Evolutionary conservation across 106 monocot species (phyloP), one percentile per base, ranked within the genome.

Genomic region (Dendrobium huoshanense): DNA sequence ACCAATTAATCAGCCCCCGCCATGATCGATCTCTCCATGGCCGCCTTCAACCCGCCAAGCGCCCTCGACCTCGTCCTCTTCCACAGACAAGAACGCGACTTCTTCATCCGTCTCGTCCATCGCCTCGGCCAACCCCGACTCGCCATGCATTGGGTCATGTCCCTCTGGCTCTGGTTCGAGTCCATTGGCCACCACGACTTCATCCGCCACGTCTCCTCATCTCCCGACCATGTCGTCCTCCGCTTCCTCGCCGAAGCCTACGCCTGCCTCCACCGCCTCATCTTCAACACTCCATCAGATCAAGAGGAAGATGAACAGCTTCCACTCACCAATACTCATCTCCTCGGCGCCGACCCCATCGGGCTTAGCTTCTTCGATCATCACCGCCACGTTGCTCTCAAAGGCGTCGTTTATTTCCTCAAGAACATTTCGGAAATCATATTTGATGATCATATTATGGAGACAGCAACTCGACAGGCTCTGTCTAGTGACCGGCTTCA

Each of bases 101-200:
- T 92, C 55, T 90, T 70, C 86, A 1, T 2, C 41, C 80, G 82
- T 9, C 79, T 90, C 17, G 75, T 84, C 42, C 16, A 16, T n/a
- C 54, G 64, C 9, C 45, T 88, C 5, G 54, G 58, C 20, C 83
- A 70, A 8, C 59, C 82, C 68, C 73, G 49, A 0, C 80, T 82
- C 0, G 17, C 44, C 6, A 81, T 61, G 37, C 79, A 80, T 20
- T 79, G 77, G 82, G 89, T 89, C 2, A 77, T 94, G 67, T 83
- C 87, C 0, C 89, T 94, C 3, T 93, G 90, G 93, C 80, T 93
- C 15, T 94, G 89, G 93, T 68, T 94, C 59, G 93, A 94, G 77
- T 87, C 91, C 77, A 86, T 89, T 56, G 91, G 89, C 77, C 85
- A 91, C 84, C 77, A 86, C 74, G 83, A 86, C 77, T 89, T 94